A percentile compares a stretch with the other conserved stretches of the same genome.
These are phyloP conservation scores for Penstemon eatonii DNA, from an alignment of 257 asterid species.

Conservation along the genomic window DNA sequence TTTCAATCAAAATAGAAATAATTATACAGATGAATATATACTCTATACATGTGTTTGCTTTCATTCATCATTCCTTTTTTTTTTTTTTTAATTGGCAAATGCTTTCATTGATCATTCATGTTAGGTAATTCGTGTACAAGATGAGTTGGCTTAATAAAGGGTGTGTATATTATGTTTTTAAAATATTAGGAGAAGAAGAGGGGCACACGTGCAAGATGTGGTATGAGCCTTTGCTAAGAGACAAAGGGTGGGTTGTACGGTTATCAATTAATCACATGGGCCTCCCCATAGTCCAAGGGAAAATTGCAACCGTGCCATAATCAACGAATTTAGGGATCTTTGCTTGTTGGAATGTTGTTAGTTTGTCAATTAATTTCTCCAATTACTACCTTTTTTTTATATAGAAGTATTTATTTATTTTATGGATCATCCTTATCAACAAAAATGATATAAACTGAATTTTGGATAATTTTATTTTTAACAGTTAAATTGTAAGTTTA, in stretches of 20 bases:
- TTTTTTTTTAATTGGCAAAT: no score
- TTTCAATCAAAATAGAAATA: no score
- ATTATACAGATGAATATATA: neutral
- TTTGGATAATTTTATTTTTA: no score
- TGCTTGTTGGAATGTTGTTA: slow-evolving; percentile 25
- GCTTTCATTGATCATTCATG: slow-evolving; percentile 14
- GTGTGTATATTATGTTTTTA: slow-evolving; percentile 23
- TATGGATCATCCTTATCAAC: neutral
- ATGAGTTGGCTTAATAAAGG: slow-evolving; percentile 33
- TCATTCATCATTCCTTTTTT: slow-evolving; percentile 1
- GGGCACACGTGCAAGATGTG: slow-evolving; percentile 44
- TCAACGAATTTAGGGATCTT: slow-evolving; percentile 28
- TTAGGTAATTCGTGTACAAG: slow-evolving; percentile 1
- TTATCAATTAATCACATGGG: slow-evolving; percentile 43
- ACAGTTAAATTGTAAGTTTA: no score
- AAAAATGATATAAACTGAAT: neutral
- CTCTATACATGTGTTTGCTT: neutral
- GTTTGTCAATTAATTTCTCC: slow-evolving; percentile 12
- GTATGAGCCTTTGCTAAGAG: slow-evolving; percentile 20
- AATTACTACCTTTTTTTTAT: neutral
- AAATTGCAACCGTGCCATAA: slow-evolving; percentile 32
- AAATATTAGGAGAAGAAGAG: slow-evolving; percentile 20
- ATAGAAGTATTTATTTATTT: neutral
- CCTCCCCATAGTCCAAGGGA: slow-evolving; percentile 34
- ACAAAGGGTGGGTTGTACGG: slow-evolving; percentile 43